Conservation (phyloP, 306 rosid species). For the Cucurbita maxima region DNA sequence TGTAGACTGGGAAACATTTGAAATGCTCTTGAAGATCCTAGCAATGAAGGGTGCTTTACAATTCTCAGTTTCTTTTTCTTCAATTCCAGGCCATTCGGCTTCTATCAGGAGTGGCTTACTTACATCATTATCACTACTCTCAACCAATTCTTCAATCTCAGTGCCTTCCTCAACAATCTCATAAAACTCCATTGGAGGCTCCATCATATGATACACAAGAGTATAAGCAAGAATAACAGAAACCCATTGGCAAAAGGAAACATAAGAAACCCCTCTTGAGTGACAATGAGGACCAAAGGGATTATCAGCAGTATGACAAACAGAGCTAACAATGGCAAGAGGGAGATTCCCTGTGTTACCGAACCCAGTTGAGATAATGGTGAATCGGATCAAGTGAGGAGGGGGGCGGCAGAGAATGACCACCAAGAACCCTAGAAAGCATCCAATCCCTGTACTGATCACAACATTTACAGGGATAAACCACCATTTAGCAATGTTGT, state of each 20-base stretch:
- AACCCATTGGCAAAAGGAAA: constrained; percentile 70
- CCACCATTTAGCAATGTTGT: constrained; percentile 54
- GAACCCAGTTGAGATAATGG: constrained; percentile 59
- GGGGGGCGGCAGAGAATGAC: constrained; percentile 67
- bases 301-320: constrained; percentile 41
- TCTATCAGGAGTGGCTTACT: constrained; percentile 71
- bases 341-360: constrained; percentile 83
- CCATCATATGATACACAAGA: constrained; percentile 92
- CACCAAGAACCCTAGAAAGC: constrained; percentile 47
- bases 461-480: constrained; percentile 79
- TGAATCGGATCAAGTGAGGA: constrained; percentile 39
- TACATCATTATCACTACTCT: constrained; percentile 19
- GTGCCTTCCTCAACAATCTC: constrained; percentile 47
- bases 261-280: constrained; percentile 57
- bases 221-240: constrained; percentile 71
- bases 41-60: constrained; percentile 77
- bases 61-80: constrained; percentile 68
- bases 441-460: constrained; percentile 62
- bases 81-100: constrained; percentile 96
- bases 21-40: constrained; percentile 45
- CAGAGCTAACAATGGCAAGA: constrained; percentile 57
- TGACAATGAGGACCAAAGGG: constrained; percentile 53
- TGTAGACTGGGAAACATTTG: constrained; percentile 24
- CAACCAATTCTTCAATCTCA: constrained; percentile 22
- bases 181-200: constrained; percentile 57